A percentile compares a stretch with the other conserved stretches of the same genome.
Evolutionary conservation across 2,329 filamentous ascomycete genomes (phyloP).

Genomic region (Hirsutella rhossiliensis): DNA sequence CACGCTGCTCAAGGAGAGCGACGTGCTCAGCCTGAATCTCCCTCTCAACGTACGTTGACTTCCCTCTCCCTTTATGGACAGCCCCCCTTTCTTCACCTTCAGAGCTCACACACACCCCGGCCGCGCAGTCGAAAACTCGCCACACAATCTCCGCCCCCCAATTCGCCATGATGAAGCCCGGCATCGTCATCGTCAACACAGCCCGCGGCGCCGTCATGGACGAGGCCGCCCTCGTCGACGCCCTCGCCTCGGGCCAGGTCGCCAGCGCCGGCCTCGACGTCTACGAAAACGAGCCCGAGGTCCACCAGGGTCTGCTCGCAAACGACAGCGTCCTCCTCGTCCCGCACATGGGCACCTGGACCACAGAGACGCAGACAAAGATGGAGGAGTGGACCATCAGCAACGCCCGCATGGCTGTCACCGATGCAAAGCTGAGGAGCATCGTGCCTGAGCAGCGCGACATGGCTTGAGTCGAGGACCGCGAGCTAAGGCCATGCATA

Average conservation of each 20-base stretch:
- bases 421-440: slow-evolving; percentile 49
- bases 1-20: slow-evolving; percentile 54
- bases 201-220: slow-evolving; percentile 75
- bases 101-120: neutral
- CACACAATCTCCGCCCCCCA: slow-evolving; percentile 63
- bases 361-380: slow-evolving; percentile 48
- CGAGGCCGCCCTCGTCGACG: slow-evolving; percentile 65
- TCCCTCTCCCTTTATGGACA: neutral
- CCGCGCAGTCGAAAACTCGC: slow-evolving; percentile 44
- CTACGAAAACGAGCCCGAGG: slow-evolving; percentile 66
- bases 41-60: slow-evolving; percentile 62
- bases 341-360: slow-evolving; percentile 82
- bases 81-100: neutral
- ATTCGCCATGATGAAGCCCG: slow-evolving; percentile 67
- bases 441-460: slow-evolving; percentile 59
- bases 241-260: slow-evolving; percentile 58
- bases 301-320: slow-evolving; percentile 59
- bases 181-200: slow-evolving; percentile 70
- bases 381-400: slow-evolving; percentile 69
- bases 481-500: neutral
- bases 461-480: slow-evolving; percentile 9
- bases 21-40: slow-evolving; percentile 70
- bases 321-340: slow-evolving; percentile 65
- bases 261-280: slow-evolving; percentile 66
- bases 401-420: slow-evolving; percentile 54